Evolutionary conservation across 495 filamentous ascomycete species (phyloP), one percentile per base, ranked within the genome.

Genomic region (Sordaria brevicollis): DNA sequence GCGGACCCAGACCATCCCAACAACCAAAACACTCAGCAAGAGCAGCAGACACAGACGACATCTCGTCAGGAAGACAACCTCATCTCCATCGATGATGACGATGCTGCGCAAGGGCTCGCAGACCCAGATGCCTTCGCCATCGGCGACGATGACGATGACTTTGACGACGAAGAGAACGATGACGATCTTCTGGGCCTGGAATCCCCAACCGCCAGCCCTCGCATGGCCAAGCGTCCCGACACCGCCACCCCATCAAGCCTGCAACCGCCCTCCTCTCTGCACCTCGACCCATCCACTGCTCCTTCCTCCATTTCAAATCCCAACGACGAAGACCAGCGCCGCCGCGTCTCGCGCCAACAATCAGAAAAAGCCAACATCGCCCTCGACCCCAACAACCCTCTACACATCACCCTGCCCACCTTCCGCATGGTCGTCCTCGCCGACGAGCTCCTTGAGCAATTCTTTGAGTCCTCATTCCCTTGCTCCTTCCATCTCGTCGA

Each of bases 361-460:
- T 82, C 85, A 2, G 85, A 85, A 73, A 83, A 85, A 21, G 93
- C 93, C 33, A 99, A 99, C 75, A 86, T 89, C 17, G 95, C 95
- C 31, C 89, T 99, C 5, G 93, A 99, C 77, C 95, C 95, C 0
- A 87, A 90, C 54, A 93, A 95, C 69, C 95, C 95, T 0, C 86
- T 99, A 0, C 90, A 97, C 78, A 97, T 99, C 76, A 98, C 96
- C 8, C 88, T 99, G 9, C 96, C 96, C 0, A 99, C 95, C 25
- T 99, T 99, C 86, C 91, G 95, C 73, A 99, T 99, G 95, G 93
- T 99, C 31, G 90, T 99, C 57, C 87, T 99, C 25, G 95, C 95
- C 69, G 95, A 99, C 78, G 95, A 99, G 75, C 85, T 94, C 3
- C 88, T 99, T 13, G 94, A 99, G 75, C 89, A 93, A 73, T 99